phyloP scores from a whole-genome alignment of 768 basidiomycete genomes.

The Coprinopsis sp. region DNA sequence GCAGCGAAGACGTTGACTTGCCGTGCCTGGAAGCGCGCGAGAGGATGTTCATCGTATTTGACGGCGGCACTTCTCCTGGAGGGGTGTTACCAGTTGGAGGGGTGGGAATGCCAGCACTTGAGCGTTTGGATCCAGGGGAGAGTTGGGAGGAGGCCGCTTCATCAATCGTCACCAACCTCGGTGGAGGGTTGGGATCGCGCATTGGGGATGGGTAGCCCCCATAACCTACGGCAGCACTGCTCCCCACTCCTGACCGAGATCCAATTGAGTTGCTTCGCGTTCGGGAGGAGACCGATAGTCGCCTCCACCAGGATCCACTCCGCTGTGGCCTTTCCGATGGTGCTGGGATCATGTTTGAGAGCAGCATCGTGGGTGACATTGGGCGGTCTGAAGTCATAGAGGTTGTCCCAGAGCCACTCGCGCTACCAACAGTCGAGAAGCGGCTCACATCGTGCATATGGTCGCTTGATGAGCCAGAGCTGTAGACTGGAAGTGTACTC shows the following conservation, averaged over 20 bases:
- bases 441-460: constrained; percentile 22
- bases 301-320: constrained; percentile 80
- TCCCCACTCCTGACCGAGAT: constrained; percentile 61
- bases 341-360: constrained; percentile 19
- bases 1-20: constrained; percentile 51
- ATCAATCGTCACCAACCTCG: constrained; percentile 55
- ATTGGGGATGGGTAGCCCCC: too few relatives aligned
- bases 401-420: constrained; percentile 24
- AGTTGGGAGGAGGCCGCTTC: constrained; percentile 39
- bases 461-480: constrained; percentile 23
- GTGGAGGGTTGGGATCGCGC: constrained; percentile 77
- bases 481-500: constrained; percentile 24
- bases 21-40: too few relatives aligned
- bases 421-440: constrained; percentile 19
- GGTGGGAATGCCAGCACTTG: constrained; percentile 12
- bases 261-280: too few relatives aligned
- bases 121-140: constrained; percentile 8
- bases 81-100: constrained; percentile 10
- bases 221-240: constrained; percentile 33
- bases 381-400: constrained; percentile 35
- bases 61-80: not conserved
- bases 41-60: too few relatives aligned
- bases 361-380: constrained; percentile 21
- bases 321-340: constrained; percentile 39
- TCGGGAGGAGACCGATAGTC: too few relatives aligned